Evolutionary conservation across 768 basidiomycete species (phyloP), one percentile per base, ranked within the genome.

Genomic region (Phaeolepiota aurea): DNA sequence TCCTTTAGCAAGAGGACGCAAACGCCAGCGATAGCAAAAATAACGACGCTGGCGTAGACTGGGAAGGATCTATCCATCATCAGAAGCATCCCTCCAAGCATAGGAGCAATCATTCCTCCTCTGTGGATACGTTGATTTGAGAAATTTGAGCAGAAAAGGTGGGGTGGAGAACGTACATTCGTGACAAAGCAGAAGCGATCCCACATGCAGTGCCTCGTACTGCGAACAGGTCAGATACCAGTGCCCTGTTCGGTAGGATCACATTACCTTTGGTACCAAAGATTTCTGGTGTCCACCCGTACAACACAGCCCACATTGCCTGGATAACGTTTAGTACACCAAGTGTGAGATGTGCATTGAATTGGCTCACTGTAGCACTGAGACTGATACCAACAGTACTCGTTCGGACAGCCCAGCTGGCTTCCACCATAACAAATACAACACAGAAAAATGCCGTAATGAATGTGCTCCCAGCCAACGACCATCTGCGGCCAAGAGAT

Each of bases 191-290:
- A 2, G 87, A 88, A 0, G 90, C 89, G 39, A 87, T 82, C 1
- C 90, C 90, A 52, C 85, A 83, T 0, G 89, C 91, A 0, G 89
- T 90, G 19, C 91, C 90, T 36, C 90, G 77, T 2, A 91, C 84
- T 79, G 49, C 20, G 20, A 36, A 15, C 35, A 43, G 30, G 2
- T 37, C 15, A 38, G 46, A 33, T 39, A 38, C 7, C 20, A 39
- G 36, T n/a, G n/a, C n/a, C 18, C 35, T 13, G 5, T 19, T 20
- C 11, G 28, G n/a, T 7, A 11, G 21, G 5, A n/a, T 38, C 12
- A 12, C 32, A n/a, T 36, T 49, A 81, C 81, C 74, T 65, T 79
- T 78, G 0, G 87, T 88, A 0, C 74, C 79, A 52, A 93, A 92
- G 11, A 89, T 82, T 58, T 88, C 86, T 2, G 89, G 89, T 0